Conservation (phyloP, 371 early-diverging fungal genomes). For the Basidiobolus meristosporus region DNA sequence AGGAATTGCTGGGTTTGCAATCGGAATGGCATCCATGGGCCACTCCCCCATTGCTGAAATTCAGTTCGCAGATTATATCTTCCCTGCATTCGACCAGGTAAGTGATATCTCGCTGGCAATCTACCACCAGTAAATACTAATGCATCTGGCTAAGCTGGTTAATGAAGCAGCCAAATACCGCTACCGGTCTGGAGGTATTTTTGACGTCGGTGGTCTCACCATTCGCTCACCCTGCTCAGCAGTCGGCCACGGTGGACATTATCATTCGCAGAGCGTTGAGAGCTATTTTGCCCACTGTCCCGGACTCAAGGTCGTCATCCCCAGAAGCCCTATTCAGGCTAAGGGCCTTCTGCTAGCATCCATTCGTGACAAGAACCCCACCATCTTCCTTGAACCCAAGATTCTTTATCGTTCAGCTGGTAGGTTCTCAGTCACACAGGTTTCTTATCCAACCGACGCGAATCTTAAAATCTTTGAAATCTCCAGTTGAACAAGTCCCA, state of each 20-base stretch:
- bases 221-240: conserved; percentile 86
- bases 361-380: conserved; percentile 88
- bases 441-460: not conserved
- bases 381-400: conserved; percentile 93
- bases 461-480: conserved; percentile 1
- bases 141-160: conserved; percentile 37
- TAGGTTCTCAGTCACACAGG: conserved; percentile 8
- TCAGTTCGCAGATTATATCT: conserved; percentile 96
- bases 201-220: conserved; percentile 82
- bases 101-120: not conserved
- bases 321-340: conserved; percentile 88
- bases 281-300: conserved; percentile 92
- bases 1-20: conserved; percentile 94
- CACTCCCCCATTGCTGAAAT: conserved; percentile 96
- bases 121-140: conserved; percentile 1
- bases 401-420: conserved; percentile 86
- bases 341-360: conserved; percentile 87
- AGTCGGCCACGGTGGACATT: conserved; percentile 94
- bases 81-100: conserved; percentile 94
- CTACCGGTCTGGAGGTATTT: conserved; percentile 86
- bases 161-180: conserved; percentile 97
- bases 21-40: conserved; percentile 92
- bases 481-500: conserved; percentile 84
- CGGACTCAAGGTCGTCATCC: conserved; percentile 84
- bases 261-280: conserved; percentile 93